A percentile compares a stretch with the other conserved stretches of the same genome.
These are phyloP conservation scores for Penstemon davidsonii DNA, from an alignment of 257 asterid species.

Conservation along the genomic window DNA sequence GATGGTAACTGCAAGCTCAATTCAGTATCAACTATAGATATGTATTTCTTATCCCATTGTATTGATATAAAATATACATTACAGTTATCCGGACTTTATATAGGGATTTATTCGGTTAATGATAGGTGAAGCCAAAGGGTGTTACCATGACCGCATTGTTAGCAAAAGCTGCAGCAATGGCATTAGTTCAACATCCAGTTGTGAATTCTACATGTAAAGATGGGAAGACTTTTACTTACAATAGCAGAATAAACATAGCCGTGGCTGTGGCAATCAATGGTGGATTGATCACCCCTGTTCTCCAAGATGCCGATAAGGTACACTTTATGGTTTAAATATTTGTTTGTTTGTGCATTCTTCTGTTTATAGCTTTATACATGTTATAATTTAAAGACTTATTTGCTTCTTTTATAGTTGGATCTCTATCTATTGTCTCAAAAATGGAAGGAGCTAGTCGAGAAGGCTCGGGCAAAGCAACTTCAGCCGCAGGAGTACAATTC, in stretches of 20 bases:
- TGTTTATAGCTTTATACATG: background rate
- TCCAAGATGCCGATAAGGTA: constrained; percentile 91
- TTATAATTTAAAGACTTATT: constrained; percentile 19
- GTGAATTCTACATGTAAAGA: constrained; percentile 82
- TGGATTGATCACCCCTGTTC: constrained; percentile 85
- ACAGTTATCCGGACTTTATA: background rate
- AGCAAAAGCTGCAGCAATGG: constrained; percentile 94
- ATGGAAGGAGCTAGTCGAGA: constrained; percentile 85
- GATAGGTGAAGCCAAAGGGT: constrained; percentile 78
- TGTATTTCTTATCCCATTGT: no score
- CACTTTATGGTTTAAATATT: background rate
- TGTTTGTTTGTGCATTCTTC: background rate
- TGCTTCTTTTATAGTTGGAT: constrained; percentile 62
- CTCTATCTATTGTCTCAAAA: constrained; percentile 75
- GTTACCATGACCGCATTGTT: constrained; percentile 87
- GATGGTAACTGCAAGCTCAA: no score
- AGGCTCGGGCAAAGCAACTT: constrained; percentile 87
- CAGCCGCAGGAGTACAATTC: constrained; percentile 84
- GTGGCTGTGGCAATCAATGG: constrained; percentile 86
- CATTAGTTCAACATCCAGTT: constrained; percentile 82
- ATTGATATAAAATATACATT: background rate
- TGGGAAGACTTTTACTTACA: constrained; percentile 82
- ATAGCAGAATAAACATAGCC: constrained; percentile 68
- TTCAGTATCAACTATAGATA: no score
- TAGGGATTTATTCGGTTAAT: constrained; percentile 15